Evolutionary conservation across 2,329 filamentous ascomycete species (phyloP).

Genomic region (Fusarium sp.): DNA sequence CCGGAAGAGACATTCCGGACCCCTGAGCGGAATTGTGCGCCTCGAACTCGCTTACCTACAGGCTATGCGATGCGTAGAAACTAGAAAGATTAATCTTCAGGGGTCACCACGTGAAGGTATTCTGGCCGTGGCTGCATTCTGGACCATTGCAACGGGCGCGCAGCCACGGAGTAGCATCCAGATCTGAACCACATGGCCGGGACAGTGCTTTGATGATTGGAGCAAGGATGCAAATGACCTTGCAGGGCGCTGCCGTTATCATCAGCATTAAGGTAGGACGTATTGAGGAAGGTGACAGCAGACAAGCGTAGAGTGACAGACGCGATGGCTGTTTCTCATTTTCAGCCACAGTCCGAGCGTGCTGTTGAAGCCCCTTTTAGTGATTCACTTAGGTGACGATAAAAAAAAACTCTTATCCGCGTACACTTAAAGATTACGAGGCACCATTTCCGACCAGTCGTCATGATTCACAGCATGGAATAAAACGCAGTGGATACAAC

Average conservation of each 20-base stretch:
- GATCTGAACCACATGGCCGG: slow-evolving; percentile 30
- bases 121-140: background rate
- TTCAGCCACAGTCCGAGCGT: slow-evolving; percentile 7
- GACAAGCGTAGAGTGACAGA: background rate
- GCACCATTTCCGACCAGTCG: too few relatives aligned
- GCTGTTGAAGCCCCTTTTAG: slow-evolving; percentile 1
- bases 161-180: slow-evolving; percentile 13
- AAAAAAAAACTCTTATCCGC: too few relatives aligned
- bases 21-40: background rate
- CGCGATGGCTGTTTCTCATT: background rate
- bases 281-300: background rate
- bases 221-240: background rate
- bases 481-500: background rate
- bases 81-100: background rate
- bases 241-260: too few relatives aligned
- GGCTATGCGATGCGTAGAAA: background rate
- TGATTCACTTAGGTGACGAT: background rate
- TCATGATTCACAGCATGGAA: too few relatives aligned
- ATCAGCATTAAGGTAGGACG: background rate
- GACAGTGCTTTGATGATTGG: background rate
- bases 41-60: background rate
- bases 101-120: background rate
- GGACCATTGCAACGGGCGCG: background rate
- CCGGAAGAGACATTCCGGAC: background rate
- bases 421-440: too few relatives aligned